Conservation (phyloP, 306 rosid genomes). For the Casuarina equisetifolia region DNA sequence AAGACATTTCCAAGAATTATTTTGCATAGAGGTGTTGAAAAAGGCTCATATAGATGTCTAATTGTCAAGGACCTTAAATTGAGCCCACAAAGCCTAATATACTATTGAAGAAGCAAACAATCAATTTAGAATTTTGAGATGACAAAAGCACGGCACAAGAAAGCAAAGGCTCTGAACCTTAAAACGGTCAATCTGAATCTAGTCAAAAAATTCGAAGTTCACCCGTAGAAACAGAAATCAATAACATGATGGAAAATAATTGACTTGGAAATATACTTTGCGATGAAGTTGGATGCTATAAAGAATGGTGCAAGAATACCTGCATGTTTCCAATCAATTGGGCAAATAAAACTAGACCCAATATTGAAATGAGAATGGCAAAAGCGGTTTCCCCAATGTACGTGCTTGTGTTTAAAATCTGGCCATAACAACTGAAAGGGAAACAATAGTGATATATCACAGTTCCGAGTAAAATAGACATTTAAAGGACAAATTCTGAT, state of each 20-base stretch:
- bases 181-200: not conserved
- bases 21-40: constrained; percentile 2
- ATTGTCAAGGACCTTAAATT: not conserved
- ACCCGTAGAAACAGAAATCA: not conserved
- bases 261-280: not conserved
- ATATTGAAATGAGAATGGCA: constrained; percentile 71
- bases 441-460: constrained; percentile 16
- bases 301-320: constrained; percentile 38
- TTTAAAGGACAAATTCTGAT: not conserved
- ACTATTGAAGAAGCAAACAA: not conserved
- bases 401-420: constrained; percentile 62
- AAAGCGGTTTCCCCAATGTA: constrained; percentile 77
- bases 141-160: not conserved
- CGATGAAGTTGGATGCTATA: not conserved
- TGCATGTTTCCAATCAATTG: constrained; percentile 98
- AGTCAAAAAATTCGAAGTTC: not conserved
- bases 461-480: constrained; percentile 5
- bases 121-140: not conserved
- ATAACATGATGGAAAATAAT: not conserved
- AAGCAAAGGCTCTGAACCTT: not conserved
- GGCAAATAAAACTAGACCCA: constrained; percentile 87
- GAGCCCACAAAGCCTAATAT: not conserved
- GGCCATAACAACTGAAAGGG: constrained; percentile 75
- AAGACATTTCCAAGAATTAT: not conserved
- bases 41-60: too few species aligned